These are phyloP conservation scores for Inga oerstediana DNA, from an alignment of 306 rosid genomes.

Conservation along the genomic window DNA sequence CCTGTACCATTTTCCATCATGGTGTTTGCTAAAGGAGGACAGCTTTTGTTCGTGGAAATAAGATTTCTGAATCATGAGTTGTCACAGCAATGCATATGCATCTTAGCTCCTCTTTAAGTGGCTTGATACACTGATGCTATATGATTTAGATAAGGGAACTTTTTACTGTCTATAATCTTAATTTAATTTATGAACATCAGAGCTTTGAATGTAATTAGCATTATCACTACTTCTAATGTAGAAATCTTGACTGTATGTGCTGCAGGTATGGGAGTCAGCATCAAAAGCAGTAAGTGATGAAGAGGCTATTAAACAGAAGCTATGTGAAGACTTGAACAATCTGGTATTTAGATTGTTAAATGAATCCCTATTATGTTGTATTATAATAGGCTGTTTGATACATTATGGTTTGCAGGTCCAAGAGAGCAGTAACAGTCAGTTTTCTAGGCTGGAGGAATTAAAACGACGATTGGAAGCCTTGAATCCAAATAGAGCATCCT, in stretches of 20 bases:
- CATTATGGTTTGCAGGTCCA: neutral
- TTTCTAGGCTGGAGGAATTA: conserved; percentile 9
- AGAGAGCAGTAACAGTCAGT: conserved; percentile 2
- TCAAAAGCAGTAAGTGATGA: neutral
- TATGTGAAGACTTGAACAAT: conserved; percentile 5
- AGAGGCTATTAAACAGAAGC: conserved; percentile 3
- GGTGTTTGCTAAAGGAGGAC: neutral
- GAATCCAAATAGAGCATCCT: neutral
- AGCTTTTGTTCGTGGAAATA: neutral
- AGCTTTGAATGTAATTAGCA: neutral
- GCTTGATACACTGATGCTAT: neutral
- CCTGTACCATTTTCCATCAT: neutral
- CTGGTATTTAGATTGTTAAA: neutral
- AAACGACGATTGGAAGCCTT: neutral
- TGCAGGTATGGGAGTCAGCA: neutral
- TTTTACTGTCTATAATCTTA: neutral
- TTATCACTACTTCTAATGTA: neutral
- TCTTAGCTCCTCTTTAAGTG: neutral
- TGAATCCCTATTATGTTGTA: neutral
- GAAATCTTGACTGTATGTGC: neutral
- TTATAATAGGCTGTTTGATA: neutral
- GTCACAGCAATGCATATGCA: neutral
- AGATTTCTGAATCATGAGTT: neutral
- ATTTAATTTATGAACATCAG: neutral
- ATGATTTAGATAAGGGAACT: neutral